Evolutionary conservation across 2,329 filamentous ascomycete genomes (phyloP).

Genomic region (Colletotrichum orchidophilum): DNA sequence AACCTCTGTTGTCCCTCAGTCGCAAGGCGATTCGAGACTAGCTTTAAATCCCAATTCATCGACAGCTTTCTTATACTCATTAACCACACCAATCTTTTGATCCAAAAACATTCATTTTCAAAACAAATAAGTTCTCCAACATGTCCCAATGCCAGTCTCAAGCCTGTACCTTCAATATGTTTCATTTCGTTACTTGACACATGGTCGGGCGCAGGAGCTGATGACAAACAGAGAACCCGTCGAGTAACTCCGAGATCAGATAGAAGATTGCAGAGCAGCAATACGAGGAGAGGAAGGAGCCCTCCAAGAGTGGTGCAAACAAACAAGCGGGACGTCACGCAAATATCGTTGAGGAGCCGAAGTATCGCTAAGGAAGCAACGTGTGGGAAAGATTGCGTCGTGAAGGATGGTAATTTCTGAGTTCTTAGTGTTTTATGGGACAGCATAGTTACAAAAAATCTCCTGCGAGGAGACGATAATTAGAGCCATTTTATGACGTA

Average conservation of each 20-base stretch:
- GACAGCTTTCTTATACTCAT: too few relatives aligned
- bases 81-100: too few relatives aligned
- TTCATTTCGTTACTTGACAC: neutral
- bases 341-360: neutral
- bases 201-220: neutral
- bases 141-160: conserved; percentile 20
- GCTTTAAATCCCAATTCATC: too few relatives aligned
- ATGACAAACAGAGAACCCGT: neutral
- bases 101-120: too few relatives aligned
- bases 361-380: neutral
- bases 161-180: conserved; percentile 15
- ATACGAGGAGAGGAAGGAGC: conserved; percentile 5
- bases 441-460: too few relatives aligned
- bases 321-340: neutral
- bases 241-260: conserved; percentile 10
- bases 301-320: conserved; percentile 23
- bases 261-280: conserved; percentile 11
- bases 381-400: neutral
- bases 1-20: too few relatives aligned
- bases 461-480: too few relatives aligned
- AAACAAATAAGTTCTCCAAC: too few relatives aligned
- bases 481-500: too few relatives aligned
- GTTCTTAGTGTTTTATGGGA: too few relatives aligned
- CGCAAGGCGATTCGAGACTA: too few relatives aligned
- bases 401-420: too few relatives aligned